Base-by-base conservation (phyloP, 2,329 filamentous ascomycete genomes). In the Coniochaeta hoffmannii region DNA sequence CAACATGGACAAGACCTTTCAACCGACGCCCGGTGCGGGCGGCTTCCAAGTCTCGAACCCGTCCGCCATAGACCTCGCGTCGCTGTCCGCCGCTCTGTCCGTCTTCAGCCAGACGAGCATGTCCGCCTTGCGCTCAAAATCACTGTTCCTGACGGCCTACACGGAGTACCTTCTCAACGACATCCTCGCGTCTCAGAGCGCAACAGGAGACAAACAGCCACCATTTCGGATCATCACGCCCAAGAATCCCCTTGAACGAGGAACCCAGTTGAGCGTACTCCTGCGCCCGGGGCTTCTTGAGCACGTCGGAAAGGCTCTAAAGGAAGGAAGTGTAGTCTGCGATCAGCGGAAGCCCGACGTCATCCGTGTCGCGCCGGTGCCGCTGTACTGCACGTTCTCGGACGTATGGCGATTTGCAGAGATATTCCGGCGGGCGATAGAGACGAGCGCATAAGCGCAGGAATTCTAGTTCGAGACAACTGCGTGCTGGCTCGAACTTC, bases 41-140 rank as follows among this genome's bases (percentile, higher is more conserved):
- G 91, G 91, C 4, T 96, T 84, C 71, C 90, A 96, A 69, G 69
- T 93, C n/a, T 90, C 86, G 53, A 97, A 96, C 68, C 90, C 88
- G 1, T 89, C 84, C 0, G 88, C 86, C 11, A 76, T 94, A 7
- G 90, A 95, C 64, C 79, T 92, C 49, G 88, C 87, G 14, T 82
- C 85, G n/a, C 77, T 96, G 2, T 76, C 83, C 10, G 89, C 85
- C 0, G 86, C 87, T 1, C 74, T 96, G 6, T 83, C 85, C 24
- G 78, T 96, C 24, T 94, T 94, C 68, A 79, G 79, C 60, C 78
- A 84, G 66, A 89, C 90, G 0, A 78, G 73, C 38, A 92, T 96
- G 80, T 67, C 72, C 4, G 79, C 79, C 3, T 70, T 96, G 49
- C 79, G 90, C 32, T 74, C 78, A 57, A 91, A 91, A 69, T 89